Evolutionary conservation across 2,329 filamentous ascomycete species (phyloP).

Genomic region (Fusarium torulosum): DNA sequence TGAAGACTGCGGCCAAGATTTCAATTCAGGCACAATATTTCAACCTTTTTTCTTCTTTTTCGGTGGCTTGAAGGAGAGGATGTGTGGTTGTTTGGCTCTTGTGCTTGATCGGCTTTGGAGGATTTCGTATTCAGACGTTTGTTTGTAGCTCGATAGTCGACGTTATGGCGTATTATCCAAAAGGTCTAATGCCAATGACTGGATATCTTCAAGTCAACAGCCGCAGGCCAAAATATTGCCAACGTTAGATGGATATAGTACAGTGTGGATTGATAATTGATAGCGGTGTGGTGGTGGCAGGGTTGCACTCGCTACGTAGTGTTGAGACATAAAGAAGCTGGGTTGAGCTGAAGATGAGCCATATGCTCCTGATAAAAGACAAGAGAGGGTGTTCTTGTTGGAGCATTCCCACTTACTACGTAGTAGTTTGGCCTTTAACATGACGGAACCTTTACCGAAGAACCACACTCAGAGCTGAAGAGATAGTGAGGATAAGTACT

Average conservation of each 20-base stretch:
- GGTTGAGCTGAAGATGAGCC: slow-evolving; percentile 10
- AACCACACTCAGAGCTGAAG: slow-evolving; percentile 23
- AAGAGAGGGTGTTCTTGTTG: neutral
- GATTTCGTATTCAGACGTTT: slow-evolving; percentile 15
- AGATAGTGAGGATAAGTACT: neutral
- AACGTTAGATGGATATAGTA: slow-evolving; percentile 7
- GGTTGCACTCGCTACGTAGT: slow-evolving; percentile 2
- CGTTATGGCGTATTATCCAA: neutral
- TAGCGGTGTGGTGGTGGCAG: slow-evolving; percentile 14
- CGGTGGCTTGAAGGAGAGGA: neutral
- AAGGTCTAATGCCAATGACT: slow-evolving; percentile 17
- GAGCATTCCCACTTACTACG: neutral
- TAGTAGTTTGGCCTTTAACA: neutral
- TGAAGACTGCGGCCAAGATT: slow-evolving; percentile 21
- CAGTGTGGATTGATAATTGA: slow-evolving; percentile 41
- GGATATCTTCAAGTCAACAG: slow-evolving; percentile 3
- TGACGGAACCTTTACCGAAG: slow-evolving; percentile 8
- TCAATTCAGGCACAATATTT: slow-evolving; percentile 24
- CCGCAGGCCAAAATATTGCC: slow-evolving; percentile 7
- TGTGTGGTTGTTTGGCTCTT: neutral
- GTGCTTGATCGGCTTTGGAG: neutral
- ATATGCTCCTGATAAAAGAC: neutral
- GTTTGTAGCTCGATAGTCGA: slow-evolving; percentile 7
- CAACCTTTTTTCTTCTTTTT: neutral
- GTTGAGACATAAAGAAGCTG: slow-evolving; percentile 21